phyloP scores from a whole-genome alignment of 2,329 filamentous ascomycete species.

The Harringtonia lauricola region DNA sequence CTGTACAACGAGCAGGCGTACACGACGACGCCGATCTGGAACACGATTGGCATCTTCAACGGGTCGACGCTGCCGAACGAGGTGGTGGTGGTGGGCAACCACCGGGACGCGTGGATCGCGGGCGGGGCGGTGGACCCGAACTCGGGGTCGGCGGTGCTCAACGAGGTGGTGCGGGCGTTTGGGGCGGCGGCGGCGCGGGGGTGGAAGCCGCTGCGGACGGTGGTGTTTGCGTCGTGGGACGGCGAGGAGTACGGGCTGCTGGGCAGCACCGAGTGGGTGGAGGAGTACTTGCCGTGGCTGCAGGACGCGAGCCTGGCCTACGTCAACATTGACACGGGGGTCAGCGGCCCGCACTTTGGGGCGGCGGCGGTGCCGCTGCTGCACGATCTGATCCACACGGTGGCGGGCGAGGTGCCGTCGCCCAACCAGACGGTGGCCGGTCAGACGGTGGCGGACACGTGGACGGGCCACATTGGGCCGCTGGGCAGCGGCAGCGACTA shows the following conservation, averaged over 20 bases:
- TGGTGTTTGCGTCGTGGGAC: slow-evolving; percentile 80
- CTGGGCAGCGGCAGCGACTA: slow-evolving; percentile 68
- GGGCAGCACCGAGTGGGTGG: slow-evolving; percentile 87
- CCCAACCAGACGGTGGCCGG: slow-evolving; percentile 64
- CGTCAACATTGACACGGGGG: slow-evolving; percentile 73
- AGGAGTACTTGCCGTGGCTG: slow-evolving; percentile 79
- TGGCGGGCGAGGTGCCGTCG: slow-evolving; percentile 50
- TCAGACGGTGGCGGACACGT: slow-evolving; percentile 59
- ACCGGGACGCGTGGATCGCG: slow-evolving; percentile 62
- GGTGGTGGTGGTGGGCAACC: slow-evolving; percentile 77
- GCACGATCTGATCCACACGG: slow-evolving; percentile 59
- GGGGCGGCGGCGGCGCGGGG: slow-evolving; percentile 57
- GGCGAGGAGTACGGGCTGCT: slow-evolving; percentile 78
- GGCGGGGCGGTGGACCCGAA: slow-evolving; percentile 75
- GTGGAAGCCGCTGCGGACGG: slow-evolving; percentile 79
- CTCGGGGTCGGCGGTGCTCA: slow-evolving; percentile 67
- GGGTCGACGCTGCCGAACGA: slow-evolving; percentile 68
- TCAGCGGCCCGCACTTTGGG: slow-evolving; percentile 51
- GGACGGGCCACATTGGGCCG: slow-evolving; percentile 49
- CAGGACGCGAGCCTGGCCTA: slow-evolving; percentile 64
- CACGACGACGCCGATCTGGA: slow-evolving; percentile 72
- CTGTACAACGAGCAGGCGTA: slow-evolving; percentile 74
- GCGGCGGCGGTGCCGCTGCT: slow-evolving; percentile 64
- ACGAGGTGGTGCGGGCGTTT: slow-evolving; percentile 66
- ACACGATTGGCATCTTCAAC: slow-evolving; percentile 87